Percentiles rank a stretch among this genome's conserved stretches.
phyloP scores from a whole-genome alignment of 768 basidiomycete genomes.

The Hemileccinum rubropunctum region DNA sequence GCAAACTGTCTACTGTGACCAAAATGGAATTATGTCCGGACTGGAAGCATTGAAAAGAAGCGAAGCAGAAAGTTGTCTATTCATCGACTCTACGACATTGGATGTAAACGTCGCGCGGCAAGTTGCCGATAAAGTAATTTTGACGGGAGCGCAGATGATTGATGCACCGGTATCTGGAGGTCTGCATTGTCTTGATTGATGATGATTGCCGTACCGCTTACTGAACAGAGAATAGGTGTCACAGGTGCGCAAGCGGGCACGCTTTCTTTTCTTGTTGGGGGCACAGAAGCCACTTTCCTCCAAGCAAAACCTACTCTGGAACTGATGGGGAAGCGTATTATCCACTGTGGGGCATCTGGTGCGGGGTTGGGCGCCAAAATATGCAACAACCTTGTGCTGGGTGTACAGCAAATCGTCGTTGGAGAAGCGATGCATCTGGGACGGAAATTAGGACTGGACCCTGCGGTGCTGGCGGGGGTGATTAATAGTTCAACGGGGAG shows the following conservation, averaged over 20 bases:
- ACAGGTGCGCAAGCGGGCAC: slow-evolving; percentile 85
- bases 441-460: slow-evolving; percentile 73
- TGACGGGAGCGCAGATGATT: slow-evolving; percentile 69
- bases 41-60: slow-evolving; percentile 46
- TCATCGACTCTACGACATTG: slow-evolving; percentile 90
- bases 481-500: slow-evolving; percentile 83
- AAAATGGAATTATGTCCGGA: slow-evolving; percentile 62
- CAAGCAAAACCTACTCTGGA: slow-evolving; percentile 58
- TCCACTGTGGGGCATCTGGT: slow-evolving; percentile 81
- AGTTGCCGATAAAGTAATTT: slow-evolving; percentile 54
- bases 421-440: slow-evolving; percentile 92
- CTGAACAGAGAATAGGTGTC: slow-evolving; percentile 51
- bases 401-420: slow-evolving; percentile 78
- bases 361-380: slow-evolving; percentile 87
- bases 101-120: slow-evolving; percentile 73
- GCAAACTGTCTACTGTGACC: slow-evolving; percentile 62
- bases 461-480: slow-evolving; percentile 73
- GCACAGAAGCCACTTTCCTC: slow-evolving; percentile 55
- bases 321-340: slow-evolving; percentile 77
- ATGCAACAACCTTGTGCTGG: slow-evolving; percentile 81
- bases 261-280: slow-evolving; percentile 90
- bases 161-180: slow-evolving; percentile 96
- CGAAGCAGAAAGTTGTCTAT: slow-evolving; percentile 49
- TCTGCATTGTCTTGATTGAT: slow-evolving; percentile 37
- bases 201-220: background rate